Evolutionary conservation across 768 basidiomycete genomes (phyloP).

Genomic region (Holtermanniella nyarrowii): DNA sequence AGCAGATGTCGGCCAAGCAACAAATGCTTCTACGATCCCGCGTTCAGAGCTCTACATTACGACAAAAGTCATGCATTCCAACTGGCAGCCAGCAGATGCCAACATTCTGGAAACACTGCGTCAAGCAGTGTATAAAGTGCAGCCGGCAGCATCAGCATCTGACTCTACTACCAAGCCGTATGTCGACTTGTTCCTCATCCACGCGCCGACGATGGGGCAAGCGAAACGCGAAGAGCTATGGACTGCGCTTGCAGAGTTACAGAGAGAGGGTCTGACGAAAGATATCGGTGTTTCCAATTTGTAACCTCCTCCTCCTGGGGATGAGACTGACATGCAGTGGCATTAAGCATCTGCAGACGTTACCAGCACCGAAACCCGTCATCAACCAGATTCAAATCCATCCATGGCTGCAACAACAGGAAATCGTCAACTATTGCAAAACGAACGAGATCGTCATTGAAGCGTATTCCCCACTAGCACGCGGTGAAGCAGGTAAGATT

Average conservation of each 20-base stretch:
- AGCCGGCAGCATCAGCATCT: not conserved
- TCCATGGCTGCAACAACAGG: slow-evolving; percentile 60
- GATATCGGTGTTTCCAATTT: slow-evolving; percentile 39
- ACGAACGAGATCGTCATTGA: slow-evolving; percentile 49
- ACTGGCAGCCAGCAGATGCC: not conserved
- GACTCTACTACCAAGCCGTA: slow-evolving; percentile 12
- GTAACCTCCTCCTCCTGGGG: slow-evolving; percentile 6
- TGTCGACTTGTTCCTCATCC: slow-evolving; percentile 40
- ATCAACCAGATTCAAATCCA: slow-evolving; percentile 40
- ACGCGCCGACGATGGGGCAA: slow-evolving; percentile 34
- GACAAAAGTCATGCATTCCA: slow-evolving; percentile 22
- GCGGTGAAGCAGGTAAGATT: slow-evolving; percentile 47
- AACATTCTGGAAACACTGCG: slow-evolving; percentile 4
- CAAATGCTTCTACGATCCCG: slow-evolving; percentile 5
- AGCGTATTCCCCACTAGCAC: slow-evolving; percentile 35
- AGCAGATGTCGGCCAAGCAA: slow-evolving; percentile 19
- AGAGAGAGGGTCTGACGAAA: slow-evolving; percentile 33
- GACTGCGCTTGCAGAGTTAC: slow-evolving; percentile 22
- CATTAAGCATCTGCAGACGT: slow-evolving; percentile 31
- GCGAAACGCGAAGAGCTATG: slow-evolving; percentile 32
- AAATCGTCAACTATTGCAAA: slow-evolving; percentile 65
- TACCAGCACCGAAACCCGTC: slow-evolving; percentile 28
- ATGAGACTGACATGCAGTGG: slow-evolving; percentile 13
- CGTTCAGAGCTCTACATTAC: slow-evolving; percentile 26
- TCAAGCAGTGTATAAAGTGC: slow-evolving; percentile 17